Percentiles rank a stretch among this genome's conserved stretches.
phyloP scores from a whole-genome alignment of 2,329 filamentous ascomycete species.

The Cadophora luteo-olivacea region DNA sequence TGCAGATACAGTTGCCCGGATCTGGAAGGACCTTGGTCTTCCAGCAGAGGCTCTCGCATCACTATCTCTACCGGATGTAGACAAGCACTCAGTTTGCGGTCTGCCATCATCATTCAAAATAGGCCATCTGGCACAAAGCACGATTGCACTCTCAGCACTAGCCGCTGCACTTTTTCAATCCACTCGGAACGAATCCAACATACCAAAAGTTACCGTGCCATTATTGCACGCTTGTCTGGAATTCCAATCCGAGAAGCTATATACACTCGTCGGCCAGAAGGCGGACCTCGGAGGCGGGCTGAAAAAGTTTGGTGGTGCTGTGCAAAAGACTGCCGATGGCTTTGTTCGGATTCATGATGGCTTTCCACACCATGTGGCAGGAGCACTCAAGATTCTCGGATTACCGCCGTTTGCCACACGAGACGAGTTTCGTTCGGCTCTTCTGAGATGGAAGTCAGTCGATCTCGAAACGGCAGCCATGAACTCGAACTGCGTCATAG shows the following conservation, averaged over 20 bases:
- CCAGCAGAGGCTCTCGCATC: background rate
- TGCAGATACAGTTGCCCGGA: background rate
- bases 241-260: background rate
- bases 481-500: background rate
- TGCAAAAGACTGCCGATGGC: slow-evolving; percentile 5
- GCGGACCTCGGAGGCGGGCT: background rate
- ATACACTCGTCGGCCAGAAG: background rate
- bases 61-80: background rate
- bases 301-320: background rate
- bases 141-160: slow-evolving; percentile 4
- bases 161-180: slow-evolving; percentile 8
- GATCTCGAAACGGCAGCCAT: background rate
- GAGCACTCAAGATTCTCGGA: background rate
- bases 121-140: slow-evolving; percentile 6
- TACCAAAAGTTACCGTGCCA: slow-evolving; percentile 1
- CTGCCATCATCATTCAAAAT: slow-evolving; percentile 6
- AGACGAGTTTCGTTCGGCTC: background rate
- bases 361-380: background rate
- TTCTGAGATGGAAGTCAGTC: background rate
- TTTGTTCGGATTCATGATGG: slow-evolving; percentile 6
- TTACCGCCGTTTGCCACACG: background rate
- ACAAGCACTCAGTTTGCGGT: background rate
- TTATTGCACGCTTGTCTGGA: background rate
- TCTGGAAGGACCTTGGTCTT: background rate
- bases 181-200: background rate